A percentile compares a stretch with the other conserved stretches of the same genome.
Conservation (phyloP, 116 monocot species). For the Zostera marina region DNA sequence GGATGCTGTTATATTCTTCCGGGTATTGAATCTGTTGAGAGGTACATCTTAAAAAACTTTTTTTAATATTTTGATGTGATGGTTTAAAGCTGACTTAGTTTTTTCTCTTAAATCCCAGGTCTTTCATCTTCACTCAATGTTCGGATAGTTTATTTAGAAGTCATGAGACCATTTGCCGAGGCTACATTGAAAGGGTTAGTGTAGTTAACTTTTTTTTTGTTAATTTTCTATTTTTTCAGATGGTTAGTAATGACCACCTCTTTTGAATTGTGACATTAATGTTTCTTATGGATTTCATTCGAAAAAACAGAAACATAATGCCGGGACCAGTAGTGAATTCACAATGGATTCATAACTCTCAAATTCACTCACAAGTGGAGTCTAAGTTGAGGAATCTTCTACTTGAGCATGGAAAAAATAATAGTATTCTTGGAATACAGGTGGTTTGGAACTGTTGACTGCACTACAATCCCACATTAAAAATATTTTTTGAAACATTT, state of each 20-base stretch:
- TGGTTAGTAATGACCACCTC: background rate
- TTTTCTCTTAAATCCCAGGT: conserved; percentile 25
- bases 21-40: conserved; percentile 89
- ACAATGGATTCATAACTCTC: conserved; percentile 63
- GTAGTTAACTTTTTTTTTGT: background rate
- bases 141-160: conserved; percentile 72
- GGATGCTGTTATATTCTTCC: conserved; percentile 88
- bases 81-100: background rate
- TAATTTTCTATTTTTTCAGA: background rate
- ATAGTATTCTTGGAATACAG: conserved; percentile 87
- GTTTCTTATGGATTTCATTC: background rate
- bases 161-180: conserved; percentile 98
- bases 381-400: conserved; percentile 54
- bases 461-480: background rate
- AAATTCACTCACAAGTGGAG: conserved; percentile 79
- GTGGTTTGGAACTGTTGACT: conserved; percentile 9
- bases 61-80: background rate
- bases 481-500: background rate
- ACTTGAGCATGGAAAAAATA: conserved; percentile 50
- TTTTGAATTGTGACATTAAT: background rate
- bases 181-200: conserved; percentile 53
- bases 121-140: conserved; percentile 88
- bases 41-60: conserved; percentile 21
- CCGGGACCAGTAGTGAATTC: conserved; percentile 11
- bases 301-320: conserved; percentile 32